Conservation (phyloP, 129 eudicot genomes). For the Cynara cardunculus region DNA sequence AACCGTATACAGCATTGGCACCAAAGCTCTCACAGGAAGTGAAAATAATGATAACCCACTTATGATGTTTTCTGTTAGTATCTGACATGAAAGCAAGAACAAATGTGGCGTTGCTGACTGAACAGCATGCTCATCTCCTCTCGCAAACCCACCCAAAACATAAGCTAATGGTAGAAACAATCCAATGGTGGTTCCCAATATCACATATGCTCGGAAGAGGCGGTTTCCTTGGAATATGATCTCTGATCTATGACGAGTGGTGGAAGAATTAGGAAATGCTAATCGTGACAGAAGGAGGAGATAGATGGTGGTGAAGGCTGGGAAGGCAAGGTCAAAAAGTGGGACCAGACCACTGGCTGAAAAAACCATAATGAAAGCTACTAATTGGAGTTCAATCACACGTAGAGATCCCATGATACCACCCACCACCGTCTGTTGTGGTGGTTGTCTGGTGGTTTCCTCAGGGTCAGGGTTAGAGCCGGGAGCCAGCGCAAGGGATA, state of each 20-base stretch:
- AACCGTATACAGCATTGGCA: constrained; percentile 71
- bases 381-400: constrained; percentile 70
- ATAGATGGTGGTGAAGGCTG: constrained; percentile 61
- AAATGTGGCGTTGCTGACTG: constrained; percentile 85
- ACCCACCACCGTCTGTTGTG: constrained; percentile 9
- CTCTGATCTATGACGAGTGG: constrained; percentile 11
- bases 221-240: constrained; percentile 42
- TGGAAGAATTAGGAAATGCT: constrained; percentile 41
- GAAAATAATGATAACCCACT: constrained; percentile 78
- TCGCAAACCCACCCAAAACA: constrained; percentile 86
- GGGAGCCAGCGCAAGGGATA: constrained; percentile 53
- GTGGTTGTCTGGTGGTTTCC: background rate
- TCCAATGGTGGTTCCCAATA: constrained; percentile 66
- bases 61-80: constrained; percentile 72
- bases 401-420: constrained; percentile 71
- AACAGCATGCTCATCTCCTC: constrained; percentile 83
- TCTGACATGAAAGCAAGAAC: constrained; percentile 80
- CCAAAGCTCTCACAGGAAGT: constrained; percentile 88
- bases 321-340: constrained; percentile 70
- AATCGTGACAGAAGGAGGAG: constrained; percentile 54
- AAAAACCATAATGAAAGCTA: constrained; percentile 92
- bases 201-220: constrained; percentile 54
- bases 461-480: constrained; percentile 23
- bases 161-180: constrained; percentile 79
- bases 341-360: constrained; percentile 93